A percentile compares a stretch with the other conserved stretches of the same genome.
Evolutionary conservation across 768 basidiomycete genomes (phyloP).

Genomic region (Phlegmacium glaucopus): DNA sequence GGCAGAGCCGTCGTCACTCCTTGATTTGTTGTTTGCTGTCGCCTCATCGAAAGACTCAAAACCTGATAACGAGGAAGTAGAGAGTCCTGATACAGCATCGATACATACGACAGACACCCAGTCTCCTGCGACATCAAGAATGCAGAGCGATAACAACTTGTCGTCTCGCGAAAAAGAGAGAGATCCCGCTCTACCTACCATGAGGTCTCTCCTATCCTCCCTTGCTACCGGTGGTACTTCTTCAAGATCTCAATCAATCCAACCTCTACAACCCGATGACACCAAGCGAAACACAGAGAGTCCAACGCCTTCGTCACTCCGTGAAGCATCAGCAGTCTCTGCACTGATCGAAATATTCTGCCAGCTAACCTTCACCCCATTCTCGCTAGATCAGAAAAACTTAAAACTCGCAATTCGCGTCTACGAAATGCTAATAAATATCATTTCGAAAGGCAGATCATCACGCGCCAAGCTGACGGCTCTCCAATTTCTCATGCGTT

Average conservation of each 20-base stretch:
- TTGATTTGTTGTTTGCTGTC: conserved; percentile 41
- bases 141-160: conserved; percentile 50
- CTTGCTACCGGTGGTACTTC: conserved; percentile 44
- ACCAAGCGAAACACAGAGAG: conserved; percentile 26
- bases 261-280: conserved; percentile 37
- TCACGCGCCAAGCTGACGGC: conserved; percentile 63
- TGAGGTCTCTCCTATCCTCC: conserved; percentile 64
- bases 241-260: conserved; percentile 58
- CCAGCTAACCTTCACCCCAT: conserved; percentile 69
- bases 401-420: conserved; percentile 51
- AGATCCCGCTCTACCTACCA: conserved; percentile 45
- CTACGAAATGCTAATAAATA: conserved; percentile 47
- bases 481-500: conserved; percentile 83
- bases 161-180: conserved; percentile 40
- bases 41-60: conserved; percentile 23
- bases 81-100: conserved; percentile 36
- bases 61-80: conserved; percentile 40
- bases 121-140: conserved; percentile 41
- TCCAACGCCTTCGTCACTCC: conserved; percentile 30
- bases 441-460: conserved; percentile 45
- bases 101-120: conserved; percentile 36
- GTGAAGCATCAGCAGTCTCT: conserved; percentile 56
- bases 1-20: conserved; percentile 21
- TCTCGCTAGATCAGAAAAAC: conserved; percentile 44
- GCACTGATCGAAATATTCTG: conserved; percentile 65